Conservation (phyloP, 164 flowering plant genomes). For the Liriodendron chinense region DNA sequence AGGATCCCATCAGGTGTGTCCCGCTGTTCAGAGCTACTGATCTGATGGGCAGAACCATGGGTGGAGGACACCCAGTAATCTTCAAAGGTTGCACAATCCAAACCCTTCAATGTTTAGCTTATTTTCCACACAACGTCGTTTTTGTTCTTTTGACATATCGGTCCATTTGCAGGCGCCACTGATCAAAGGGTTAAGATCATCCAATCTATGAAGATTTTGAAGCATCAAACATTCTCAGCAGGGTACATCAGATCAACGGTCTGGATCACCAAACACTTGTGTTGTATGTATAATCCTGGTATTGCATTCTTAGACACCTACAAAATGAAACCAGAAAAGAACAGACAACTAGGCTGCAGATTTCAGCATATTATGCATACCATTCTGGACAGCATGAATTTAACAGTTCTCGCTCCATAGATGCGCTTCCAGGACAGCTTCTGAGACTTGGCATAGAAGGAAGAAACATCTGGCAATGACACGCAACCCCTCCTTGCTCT, state of each 20-base stretch:
- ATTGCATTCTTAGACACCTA: neutral
- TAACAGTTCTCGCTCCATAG: slow-evolving; percentile 77
- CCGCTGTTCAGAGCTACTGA: neutral
- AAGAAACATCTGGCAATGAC: slow-evolving; percentile 73
- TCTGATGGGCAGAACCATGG: neutral
- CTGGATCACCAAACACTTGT: neutral
- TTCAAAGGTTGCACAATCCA: neutral
- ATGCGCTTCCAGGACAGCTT: slow-evolving; percentile 67
- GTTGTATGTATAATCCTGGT: neutral
- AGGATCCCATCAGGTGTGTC: neutral
- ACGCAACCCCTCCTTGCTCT: slow-evolving; percentile 85
- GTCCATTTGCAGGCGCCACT: neutral
- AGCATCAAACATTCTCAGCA: too few species aligned
- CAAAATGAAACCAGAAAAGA: neutral
- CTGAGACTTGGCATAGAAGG: slow-evolving; percentile 81
- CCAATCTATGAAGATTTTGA: neutral
- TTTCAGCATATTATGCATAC: slow-evolving; percentile 39
- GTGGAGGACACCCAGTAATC: neutral
- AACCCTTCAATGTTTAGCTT: neutral
- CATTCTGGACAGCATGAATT: slow-evolving; percentile 78
- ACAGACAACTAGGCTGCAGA: neutral
- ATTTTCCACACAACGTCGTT: neutral
- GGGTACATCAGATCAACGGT: neutral
- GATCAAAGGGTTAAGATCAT: neutral
- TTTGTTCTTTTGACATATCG: too few species aligned